phyloP scores from a whole-genome alignment of 1,284 basidiomycete species.

The Schizophyllum amplum region DNA sequence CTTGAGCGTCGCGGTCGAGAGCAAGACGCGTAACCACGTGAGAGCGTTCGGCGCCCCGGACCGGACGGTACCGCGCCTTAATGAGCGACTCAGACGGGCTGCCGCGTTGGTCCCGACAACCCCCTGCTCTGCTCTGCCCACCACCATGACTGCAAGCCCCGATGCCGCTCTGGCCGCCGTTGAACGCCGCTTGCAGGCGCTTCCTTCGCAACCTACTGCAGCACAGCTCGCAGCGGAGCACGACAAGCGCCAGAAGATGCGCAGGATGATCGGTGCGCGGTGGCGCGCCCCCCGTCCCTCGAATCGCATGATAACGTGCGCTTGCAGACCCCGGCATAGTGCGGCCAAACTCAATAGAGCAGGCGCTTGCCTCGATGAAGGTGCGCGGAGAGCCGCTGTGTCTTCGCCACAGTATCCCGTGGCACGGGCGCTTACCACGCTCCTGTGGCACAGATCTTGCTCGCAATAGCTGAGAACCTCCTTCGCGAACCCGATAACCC shows the following conservation, averaged over 20 bases:
- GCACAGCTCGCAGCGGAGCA: constrained; percentile 44
- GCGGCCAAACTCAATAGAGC: constrained; percentile 56
- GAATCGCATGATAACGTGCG: not conserved
- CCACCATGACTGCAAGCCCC: not conserved
- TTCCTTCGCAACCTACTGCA: constrained; percentile 23
- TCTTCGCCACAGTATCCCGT: constrained; percentile 7
- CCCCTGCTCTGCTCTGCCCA: not conserved
- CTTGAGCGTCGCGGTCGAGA: not conserved
- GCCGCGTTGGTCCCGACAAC: not conserved
- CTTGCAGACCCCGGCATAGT: constrained; percentile 56
- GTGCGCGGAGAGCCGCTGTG: constrained; percentile 28
- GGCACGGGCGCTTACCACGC: not conserved
- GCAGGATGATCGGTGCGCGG: constrained; percentile 61
- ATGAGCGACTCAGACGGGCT: not conserved
- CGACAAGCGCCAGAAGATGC: constrained; percentile 59
- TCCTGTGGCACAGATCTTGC: constrained; percentile 42
- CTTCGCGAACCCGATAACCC: constrained; percentile 59
- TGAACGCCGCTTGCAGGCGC: constrained; percentile 27
- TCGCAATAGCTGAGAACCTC: constrained; percentile 65
- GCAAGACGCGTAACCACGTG: not conserved
- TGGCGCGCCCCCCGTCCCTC: not conserved
- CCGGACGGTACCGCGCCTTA: not conserved
- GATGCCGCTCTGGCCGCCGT: constrained; percentile 28
- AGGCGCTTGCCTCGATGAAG: constrained; percentile 53
- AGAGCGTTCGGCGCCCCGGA: not conserved